These are phyloP conservation scores for Mycena sanguinolenta DNA, from an alignment of 768 basidiomycete genomes.

Conservation along the genomic window DNA sequence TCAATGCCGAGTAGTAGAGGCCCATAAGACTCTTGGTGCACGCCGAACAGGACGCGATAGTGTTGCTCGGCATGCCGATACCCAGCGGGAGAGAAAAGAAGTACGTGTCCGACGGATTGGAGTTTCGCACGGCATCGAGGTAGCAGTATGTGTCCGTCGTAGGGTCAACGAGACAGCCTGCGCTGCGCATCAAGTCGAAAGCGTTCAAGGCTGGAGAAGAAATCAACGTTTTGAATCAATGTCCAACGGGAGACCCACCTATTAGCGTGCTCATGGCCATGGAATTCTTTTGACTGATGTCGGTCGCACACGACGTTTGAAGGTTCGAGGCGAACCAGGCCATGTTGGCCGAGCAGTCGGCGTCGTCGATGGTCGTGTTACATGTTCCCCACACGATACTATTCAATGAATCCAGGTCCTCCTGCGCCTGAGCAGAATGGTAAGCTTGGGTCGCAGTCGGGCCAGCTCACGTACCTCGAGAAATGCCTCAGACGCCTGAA, in stretches of 20 bases:
- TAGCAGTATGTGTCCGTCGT: conserved; percentile 79
- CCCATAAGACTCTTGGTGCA: conserved; percentile 75
- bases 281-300: conserved; percentile 65
- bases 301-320: conserved; percentile 64
- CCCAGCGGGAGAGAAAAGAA: conserved; percentile 80
- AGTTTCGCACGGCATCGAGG: conserved; percentile 68
- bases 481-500: conserved; percentile 67
- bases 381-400: conserved; percentile 84
- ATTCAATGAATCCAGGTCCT: conserved; percentile 73
- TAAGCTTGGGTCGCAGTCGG: not conserved
- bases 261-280: conserved; percentile 67
- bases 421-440: conserved; percentile 64
- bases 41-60: conserved; percentile 68
- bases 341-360: conserved; percentile 78
- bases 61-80: conserved; percentile 61
- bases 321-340: conserved; percentile 68
- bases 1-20: conserved; percentile 62
- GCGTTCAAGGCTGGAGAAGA: conserved; percentile 66
- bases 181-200: conserved; percentile 72
- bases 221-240: not conserved
- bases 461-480: conserved; percentile 58
- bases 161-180: conserved; percentile 72
- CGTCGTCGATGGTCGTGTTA: conserved; percentile 64
- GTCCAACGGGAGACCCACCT: conserved; percentile 54
- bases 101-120: conserved; percentile 77